Base-by-base conservation (phyloP, 1,284 basidiomycete genomes). In the Leccinum pachyderme region DNA sequence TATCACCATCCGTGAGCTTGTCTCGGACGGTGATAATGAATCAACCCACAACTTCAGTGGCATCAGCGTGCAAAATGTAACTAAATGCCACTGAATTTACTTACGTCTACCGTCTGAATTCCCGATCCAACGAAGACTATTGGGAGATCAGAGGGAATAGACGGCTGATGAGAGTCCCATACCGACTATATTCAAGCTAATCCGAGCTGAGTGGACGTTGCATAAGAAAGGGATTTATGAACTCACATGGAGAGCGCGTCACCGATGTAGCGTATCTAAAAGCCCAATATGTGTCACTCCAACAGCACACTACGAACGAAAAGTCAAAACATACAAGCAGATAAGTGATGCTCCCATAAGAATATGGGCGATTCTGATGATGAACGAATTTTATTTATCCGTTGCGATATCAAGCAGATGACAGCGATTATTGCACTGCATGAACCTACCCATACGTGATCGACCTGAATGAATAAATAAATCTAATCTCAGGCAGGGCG, bases 251-350 rank as follows among this genome's bases (percentile, higher is more conserved):
- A 43, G 9, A 63, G 22, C 3, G 49, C 51, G 41, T 61, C 31
- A 7, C 60, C 61, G 4, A 61, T 41, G 13, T 63, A 61, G 15
- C 61, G 61, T 24, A 61, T 58, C 60, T 60, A 22, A 39, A 29
- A 13, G n/a, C 22, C 12, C 5, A 33, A 8, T 7, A 5, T 2
- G 27, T 7, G 25, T 35, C 15, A 33, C 5, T 35, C n/a, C 9
- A 22, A 27, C 12, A 35, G 4, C 7, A 35, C 33, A 7, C 47
- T 6, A 49, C 24, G 32, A 44, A 27, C 43, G 43, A 15, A 11
- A 35, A 35, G 12, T 49, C 47, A 25, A 49, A 12, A 49, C 32
- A 27, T 27, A 49, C 47, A 11, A 49, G 32, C 4, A 49, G 7
- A 35, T 35, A 49, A 6, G 47, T 49, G 32, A 49, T 35, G 25